Evolutionary conservation across 2,329 filamentous ascomycete species (phyloP).

Genomic region (Chaetothyriales sp.): DNA sequence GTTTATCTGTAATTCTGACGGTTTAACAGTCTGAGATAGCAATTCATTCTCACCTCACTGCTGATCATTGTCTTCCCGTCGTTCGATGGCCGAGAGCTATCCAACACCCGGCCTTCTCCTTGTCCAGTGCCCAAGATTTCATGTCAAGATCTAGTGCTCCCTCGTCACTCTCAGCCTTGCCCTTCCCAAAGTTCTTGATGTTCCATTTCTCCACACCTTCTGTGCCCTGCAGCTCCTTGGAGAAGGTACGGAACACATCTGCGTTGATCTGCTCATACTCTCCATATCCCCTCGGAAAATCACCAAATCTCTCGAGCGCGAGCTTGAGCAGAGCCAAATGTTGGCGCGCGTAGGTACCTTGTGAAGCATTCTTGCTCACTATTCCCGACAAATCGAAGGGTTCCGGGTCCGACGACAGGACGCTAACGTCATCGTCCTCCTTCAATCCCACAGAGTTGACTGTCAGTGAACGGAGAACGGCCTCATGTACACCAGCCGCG

Average conservation of each 20-base stretch:
- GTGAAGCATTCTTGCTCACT: conserved; percentile 15
- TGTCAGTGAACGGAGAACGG: conserved; percentile 10
- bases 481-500: conserved; percentile 20
- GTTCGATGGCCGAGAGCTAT: too few relatives aligned
- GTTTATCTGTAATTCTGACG: too few relatives aligned
- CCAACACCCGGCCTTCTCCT: background rate
- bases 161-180: conserved; percentile 30
- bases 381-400: conserved; percentile 7
- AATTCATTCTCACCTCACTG: too few relatives aligned
- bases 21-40: too few relatives aligned
- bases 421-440: conserved; percentile 6
- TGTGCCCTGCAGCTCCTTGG: conserved; percentile 7
- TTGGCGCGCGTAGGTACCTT: conserved; percentile 23
- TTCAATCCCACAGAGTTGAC: conserved; percentile 1
- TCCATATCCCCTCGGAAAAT: conserved; percentile 34
- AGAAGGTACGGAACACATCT: background rate
- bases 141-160: background rate
- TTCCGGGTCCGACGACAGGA: conserved; percentile 2
- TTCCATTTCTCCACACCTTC: conserved; percentile 38
- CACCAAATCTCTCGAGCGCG: conserved; percentile 27
- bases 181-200: conserved; percentile 31
- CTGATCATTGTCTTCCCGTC: too few relatives aligned
- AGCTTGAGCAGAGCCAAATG: conserved; percentile 29
- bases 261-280: conserved; percentile 37
- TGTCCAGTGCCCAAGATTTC: background rate